These are phyloP conservation scores for Diaporthe capsici DNA, from an alignment of 2,329 filamentous ascomycete species.

Conservation along the genomic window DNA sequence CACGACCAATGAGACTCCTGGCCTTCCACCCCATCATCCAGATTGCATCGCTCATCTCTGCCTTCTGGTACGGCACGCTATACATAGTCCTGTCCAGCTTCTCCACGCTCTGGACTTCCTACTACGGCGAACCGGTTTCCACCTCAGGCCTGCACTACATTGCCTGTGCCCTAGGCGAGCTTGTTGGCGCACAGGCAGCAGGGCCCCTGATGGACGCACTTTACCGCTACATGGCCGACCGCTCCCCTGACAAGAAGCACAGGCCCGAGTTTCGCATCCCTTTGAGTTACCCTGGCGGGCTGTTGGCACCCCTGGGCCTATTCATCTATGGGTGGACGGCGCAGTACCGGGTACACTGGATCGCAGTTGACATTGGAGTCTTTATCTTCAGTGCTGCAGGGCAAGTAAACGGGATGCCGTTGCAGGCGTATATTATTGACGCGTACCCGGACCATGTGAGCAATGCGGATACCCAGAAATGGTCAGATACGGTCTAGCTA, in stretches of 20 bases:
- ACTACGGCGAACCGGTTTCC: conserved; percentile 69
- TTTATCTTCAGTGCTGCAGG: conserved; percentile 44
- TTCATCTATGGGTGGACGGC: conserved; percentile 62
- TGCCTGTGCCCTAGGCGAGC: conserved; percentile 73
- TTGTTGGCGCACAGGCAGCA: conserved; percentile 65
- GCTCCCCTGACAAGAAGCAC: conserved; percentile 40
- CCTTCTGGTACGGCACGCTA: conserved; percentile 72
- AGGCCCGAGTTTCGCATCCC: conserved; percentile 65
- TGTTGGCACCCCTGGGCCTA: conserved; percentile 57
- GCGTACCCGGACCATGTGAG: conserved; percentile 62
- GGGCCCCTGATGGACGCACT: conserved; percentile 59
- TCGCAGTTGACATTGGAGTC: conserved; percentile 53
- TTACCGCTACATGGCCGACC: conserved; percentile 50
- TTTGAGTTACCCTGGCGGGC: conserved; percentile 57
- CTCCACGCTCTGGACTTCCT: conserved; percentile 63
- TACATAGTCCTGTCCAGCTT: conserved; percentile 76
- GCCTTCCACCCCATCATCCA: conserved; percentile 73
- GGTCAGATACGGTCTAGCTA: too few species aligned
- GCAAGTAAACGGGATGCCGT: conserved; percentile 47
- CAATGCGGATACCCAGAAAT: conserved; percentile 43
- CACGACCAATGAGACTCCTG: conserved; percentile 70
- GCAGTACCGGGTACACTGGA: conserved; percentile 54
- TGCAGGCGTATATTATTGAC: conserved; percentile 59
- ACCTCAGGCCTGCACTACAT: conserved; percentile 77
- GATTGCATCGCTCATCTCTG: conserved; percentile 67